Evolutionary conservation across 2,329 filamentous ascomycete genomes (phyloP).

Genomic region (Paracoccidioides lutzii): DNA sequence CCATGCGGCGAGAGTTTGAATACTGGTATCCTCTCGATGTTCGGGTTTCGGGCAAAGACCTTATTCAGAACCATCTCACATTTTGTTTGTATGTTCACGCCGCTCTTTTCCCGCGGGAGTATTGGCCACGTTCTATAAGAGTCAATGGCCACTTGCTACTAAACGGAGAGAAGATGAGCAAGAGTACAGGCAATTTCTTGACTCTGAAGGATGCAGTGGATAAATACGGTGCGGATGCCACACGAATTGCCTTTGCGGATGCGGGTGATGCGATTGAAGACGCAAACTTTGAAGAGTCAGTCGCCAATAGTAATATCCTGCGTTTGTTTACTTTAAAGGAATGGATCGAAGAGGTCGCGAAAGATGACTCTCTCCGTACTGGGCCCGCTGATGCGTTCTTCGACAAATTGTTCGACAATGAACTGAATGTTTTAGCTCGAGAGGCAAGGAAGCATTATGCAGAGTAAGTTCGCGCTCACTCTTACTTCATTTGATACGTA

Average conservation of each 20-base stretch:
- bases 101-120: constrained; percentile 74
- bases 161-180: constrained; percentile 98
- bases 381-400: constrained; percentile 65
- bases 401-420: constrained; percentile 84
- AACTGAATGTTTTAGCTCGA: constrained; percentile 71
- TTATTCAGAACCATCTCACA: constrained; percentile 86
- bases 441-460: constrained; percentile 70
- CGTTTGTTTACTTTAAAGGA: constrained; percentile 71
- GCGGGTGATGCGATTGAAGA: constrained; percentile 89
- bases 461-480: constrained; percentile 33
- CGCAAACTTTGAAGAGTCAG: constrained; percentile 92
- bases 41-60: constrained; percentile 78
- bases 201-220: constrained; percentile 72
- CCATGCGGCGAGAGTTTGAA: constrained; percentile 81
- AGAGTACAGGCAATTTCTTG: constrained; percentile 94
- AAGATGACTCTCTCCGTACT: constrained; percentile 62
- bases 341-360: constrained; percentile 79
- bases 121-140: constrained; percentile 77
- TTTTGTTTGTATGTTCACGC: constrained; percentile 93
- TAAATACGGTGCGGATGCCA: constrained; percentile 92
- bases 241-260: constrained; percentile 81
- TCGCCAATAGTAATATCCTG: constrained; percentile 83
- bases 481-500: not conserved
- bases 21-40: constrained; percentile 96
- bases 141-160: constrained; percentile 87